These are phyloP conservation scores for Linnemannia zychae DNA, from an alignment of 192 early-diverging fungal species.

Conservation along the genomic window DNA sequence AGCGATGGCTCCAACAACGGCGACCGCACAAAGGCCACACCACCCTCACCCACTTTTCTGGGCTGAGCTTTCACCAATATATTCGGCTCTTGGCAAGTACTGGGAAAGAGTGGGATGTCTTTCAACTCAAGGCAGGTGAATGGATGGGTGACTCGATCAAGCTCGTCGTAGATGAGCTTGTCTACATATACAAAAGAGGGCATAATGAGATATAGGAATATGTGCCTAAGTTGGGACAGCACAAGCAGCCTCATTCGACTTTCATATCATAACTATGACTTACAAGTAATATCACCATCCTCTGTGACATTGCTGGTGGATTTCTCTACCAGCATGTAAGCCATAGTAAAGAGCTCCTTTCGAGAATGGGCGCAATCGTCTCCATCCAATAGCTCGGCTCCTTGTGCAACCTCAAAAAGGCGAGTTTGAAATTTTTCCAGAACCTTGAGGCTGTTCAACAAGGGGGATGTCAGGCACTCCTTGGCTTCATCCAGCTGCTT, in stretches of 20 bases:
- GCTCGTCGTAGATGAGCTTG: neutral
- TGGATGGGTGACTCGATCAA: neutral
- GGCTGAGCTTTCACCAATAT: neutral
- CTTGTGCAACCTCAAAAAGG: neutral
- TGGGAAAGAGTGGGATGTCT: neutral
- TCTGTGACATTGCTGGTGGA: neutral
- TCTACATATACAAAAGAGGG: neutral
- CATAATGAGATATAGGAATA: neutral
- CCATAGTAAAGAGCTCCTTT: neutral
- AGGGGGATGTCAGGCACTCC: neutral
- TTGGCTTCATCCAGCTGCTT: conserved; percentile 7
- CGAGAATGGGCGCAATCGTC: neutral
- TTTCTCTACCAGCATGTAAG: neutral
- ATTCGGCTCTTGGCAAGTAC: neutral
- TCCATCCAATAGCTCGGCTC: neutral
- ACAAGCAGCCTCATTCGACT: neutral
- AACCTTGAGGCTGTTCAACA: neutral
- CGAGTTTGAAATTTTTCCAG: neutral
- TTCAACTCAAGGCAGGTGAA: neutral
- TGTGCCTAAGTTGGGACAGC: neutral
- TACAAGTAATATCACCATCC: conserved; percentile 5
- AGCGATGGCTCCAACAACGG: neutral
- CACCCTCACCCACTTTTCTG: neutral
- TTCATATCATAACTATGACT: neutral
- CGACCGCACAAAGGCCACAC: neutral